Evolutionary conservation across 495 filamentous ascomycete genomes (phyloP), one percentile per base, ranked within the genome.

Genomic region (Umbilicaria muhlenbergii): DNA sequence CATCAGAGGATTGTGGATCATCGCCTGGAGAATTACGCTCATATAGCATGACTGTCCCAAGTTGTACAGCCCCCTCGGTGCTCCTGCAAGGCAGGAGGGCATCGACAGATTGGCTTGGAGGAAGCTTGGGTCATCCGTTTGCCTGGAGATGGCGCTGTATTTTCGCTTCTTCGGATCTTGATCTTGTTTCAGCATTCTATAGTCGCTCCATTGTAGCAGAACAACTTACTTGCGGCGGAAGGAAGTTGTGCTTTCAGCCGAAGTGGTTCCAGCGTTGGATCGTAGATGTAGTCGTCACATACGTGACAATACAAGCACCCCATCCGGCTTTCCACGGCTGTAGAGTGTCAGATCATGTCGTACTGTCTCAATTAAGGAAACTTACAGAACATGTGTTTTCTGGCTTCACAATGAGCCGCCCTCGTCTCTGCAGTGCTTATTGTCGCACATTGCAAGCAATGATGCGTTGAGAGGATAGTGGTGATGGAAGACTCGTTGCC

Each of bases 41-140:
- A 93, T 82, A 58, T 91, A 95, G 63, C 88, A 95, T 4, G 88
- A 93, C 15, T 85, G 81, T 12, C 88, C 88, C 59, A 92, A 85
- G 57, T 95, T 95, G 57, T 84, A 88, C 33, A 95, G 78, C n/a
- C 88, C 88, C 6, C 87, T 77, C 28, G 91, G 78, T 1, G 24
- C 24, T 10, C 24, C 24, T 1, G 24, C 24, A 28, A 28, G 24
- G 56, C 81, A 86, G 1, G 81, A 78, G 14, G 71, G 69, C 17
- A 67, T 55, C 5, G 64, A 70, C 11, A 78, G 77, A 54, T 84
- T 79, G 24, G 63, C 46, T 15, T 70, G 59, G 45, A 84, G 72
- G 52, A 71, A 74, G 41, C 67, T 58, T 14, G 71, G 65, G 45
- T 79, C 75, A 24, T 83, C 76, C 48, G 71, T 74, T 36, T 61